Conservation (phyloP, 23 red algal species). For the Pyropia yezoensis region DNA sequence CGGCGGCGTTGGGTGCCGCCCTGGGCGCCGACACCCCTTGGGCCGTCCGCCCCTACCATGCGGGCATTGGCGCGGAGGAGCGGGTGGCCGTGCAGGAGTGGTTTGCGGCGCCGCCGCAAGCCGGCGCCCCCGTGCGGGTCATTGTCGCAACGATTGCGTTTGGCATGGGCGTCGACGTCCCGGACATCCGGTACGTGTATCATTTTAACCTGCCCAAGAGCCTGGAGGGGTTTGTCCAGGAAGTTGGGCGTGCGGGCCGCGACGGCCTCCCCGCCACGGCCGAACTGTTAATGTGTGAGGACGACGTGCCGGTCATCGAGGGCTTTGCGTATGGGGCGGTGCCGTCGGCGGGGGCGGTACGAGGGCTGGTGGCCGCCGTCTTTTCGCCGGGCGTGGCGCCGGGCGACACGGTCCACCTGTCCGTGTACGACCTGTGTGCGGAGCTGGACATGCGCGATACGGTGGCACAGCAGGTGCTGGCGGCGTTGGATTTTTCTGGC, state of each 20-base stretch:
- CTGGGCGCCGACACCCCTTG: slow-evolving; percentile 17
- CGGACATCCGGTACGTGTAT: slow-evolving; percentile 75
- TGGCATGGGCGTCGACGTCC: slow-evolving; percentile 98
- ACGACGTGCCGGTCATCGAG: slow-evolving; percentile 48
- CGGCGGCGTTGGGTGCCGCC: slow-evolving; percentile 14
- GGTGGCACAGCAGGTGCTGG: slow-evolving; percentile 41
- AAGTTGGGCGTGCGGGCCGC: slow-evolving; percentile 78
- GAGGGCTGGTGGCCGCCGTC: slow-evolving; percentile 1
- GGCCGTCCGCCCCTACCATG: slow-evolving; percentile 49
- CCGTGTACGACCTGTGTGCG: slow-evolving; percentile 27
- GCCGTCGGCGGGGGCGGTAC: slow-evolving; percentile 3
- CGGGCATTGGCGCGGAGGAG: slow-evolving; percentile 71
- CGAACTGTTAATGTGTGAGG: slow-evolving; percentile 37
- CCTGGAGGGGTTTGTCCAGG: slow-evolving; percentile 72
- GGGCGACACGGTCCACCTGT: slow-evolving; percentile 26
- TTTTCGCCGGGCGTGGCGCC: slow-evolving; percentile 4
- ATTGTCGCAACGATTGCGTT: slow-evolving; percentile 98
- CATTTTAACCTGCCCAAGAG: slow-evolving; percentile 72
- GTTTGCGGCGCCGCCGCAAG: slow-evolving; percentile 7
- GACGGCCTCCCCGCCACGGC: slow-evolving; percentile 54
- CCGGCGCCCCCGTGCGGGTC: slow-evolving; percentile 24
- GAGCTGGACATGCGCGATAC: slow-evolving; percentile 45
- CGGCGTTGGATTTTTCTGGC: slow-evolving; percentile 37
- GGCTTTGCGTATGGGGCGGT: slow-evolving; percentile 32
- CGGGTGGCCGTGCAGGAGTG: slow-evolving; percentile 45